Evolutionary conservation across 1,284 basidiomycete genomes (phyloP).

Genomic region (Vanrija sp.): DNA sequence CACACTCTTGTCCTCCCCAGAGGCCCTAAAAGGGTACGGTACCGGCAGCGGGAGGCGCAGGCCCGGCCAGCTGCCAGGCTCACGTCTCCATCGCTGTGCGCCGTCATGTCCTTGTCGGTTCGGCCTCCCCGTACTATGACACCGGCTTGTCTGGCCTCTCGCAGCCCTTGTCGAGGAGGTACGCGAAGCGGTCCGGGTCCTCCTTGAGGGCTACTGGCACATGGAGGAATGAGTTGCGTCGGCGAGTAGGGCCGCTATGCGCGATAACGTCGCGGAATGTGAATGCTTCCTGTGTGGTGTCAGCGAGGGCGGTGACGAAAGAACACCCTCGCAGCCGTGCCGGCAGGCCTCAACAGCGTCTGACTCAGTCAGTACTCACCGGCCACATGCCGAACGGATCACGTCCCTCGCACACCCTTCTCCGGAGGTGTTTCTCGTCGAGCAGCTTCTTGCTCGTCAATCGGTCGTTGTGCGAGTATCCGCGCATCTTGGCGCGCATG

Average conservation of each 20-base stretch:
- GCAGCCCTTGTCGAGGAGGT: slow-evolving; percentile 26
- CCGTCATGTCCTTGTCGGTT: no score
- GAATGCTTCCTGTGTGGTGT: slow-evolving; percentile 27
- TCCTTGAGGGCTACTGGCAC: slow-evolving; percentile 20
- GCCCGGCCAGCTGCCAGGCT: no score
- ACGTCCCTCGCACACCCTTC: slow-evolving; percentile 21
- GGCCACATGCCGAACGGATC: slow-evolving; percentile 35
- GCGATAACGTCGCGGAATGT: slow-evolving; percentile 25
- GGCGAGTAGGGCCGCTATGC: neutral
- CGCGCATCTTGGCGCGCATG: slow-evolving; percentile 29
- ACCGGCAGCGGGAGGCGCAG: no score
- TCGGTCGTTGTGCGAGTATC: slow-evolving; percentile 33
- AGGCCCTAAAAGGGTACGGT: no score
- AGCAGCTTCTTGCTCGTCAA: slow-evolving; percentile 14
- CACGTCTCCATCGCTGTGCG: no score
- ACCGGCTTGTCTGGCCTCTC: slow-evolving; percentile 3
- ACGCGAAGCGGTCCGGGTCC: slow-evolving; percentile 18
- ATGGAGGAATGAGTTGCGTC: slow-evolving; percentile 7
- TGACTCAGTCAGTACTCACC: no score
- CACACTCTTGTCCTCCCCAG: no score
- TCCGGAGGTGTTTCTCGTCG: slow-evolving; percentile 9
- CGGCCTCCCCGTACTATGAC: no score
- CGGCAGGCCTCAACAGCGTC: no score
- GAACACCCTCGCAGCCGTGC: no score
- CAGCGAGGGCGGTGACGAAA: no score